Evolutionary conservation across 192 early-diverging fungal species (phyloP), one percentile per base, ranked within the genome.

Genomic region (Allomyces macrogynus): DNA sequence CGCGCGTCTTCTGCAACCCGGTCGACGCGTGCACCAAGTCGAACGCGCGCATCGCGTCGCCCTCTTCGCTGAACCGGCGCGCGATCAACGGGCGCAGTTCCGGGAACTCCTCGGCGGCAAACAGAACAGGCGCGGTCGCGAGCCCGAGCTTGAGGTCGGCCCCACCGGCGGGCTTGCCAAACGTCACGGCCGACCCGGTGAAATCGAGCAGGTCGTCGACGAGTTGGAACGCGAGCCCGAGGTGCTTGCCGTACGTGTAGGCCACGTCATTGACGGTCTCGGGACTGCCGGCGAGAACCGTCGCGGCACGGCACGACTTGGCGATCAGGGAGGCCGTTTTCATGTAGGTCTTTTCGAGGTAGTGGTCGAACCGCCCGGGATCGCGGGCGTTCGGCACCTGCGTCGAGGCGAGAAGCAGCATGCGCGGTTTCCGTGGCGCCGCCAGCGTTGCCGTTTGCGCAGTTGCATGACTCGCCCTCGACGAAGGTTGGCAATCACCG

Each of bases 401-500:
- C 54, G 18, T 20, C 16, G 22, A 20, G 61, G 26, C 14, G 4
- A 25, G 22, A 1, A 23, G 40, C 3, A 32, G 9, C 43, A 20
- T 23, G 24, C 12, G 24, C 66, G n/a, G 67, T 61, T n/a, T 18
- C 26, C 32, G 49, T 57, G 26, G 65, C 73, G 23, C 78, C 75
- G 44, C 77, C 70, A 10, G 76, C 70, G 24, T 81, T 73, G 8
- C 32, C 32, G 67, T 92, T n/a, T 91, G 62, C 86, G 78, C 10
- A 98, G 77, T 73, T 95, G 95, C 90, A 95, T 94, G 64, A 98
- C 92, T 98, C 95, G 23, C 95, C 95, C 67, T 98, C 95, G 0
- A 95, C 93, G 44, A 95, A n/a, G 77, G 66, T 95, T 88, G 23
- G 88, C 84, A 72, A 98, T 91, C 61, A 89, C 87, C 10, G 93